Base-by-base conservation (phyloP, 2,329 filamentous ascomycete species). In the Lasiodiplodia citricola region DNA sequence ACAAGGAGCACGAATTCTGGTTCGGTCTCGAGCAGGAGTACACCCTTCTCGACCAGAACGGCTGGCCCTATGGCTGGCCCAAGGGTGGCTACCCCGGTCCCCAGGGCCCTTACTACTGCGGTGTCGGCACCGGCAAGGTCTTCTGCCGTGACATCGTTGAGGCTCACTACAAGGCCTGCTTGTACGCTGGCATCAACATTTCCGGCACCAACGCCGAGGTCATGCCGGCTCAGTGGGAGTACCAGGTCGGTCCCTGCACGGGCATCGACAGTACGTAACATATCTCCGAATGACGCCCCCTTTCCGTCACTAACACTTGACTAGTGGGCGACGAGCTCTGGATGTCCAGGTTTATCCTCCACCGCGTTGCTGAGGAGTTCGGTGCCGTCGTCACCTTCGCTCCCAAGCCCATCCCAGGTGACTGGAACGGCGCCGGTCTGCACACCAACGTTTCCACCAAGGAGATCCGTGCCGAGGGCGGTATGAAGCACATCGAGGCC, bases 121-220 rank as follows among this genome's bases (percentile, higher is more conserved):
- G 95, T 92, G 95, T 97, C 71, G 96, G 96, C 75, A 92, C 93
- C 74, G 94, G 94, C 85, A 96, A 96, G 87, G 96, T 98, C 78
- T 96, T 96, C 84, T 95, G 94, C 90, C 91, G 95, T 86, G 95
- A 99, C 80, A 95, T 99, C 72, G 94, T 99, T 74, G 95, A 98
- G 86, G 91, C 92, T 73, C 93, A 97, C 86, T 94, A 93, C 90
- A 93, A 93, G 84, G 91, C 91, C 73, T 97, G 89, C 87, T 80
- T 98, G 82, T 97, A 93, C 81, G 89, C 95, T 70, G 91, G 92
- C 70, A 87, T 99, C 83, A 90, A 94, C 82, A 98, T 99, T 83
- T 97, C 94, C 31, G 96, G 96, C 78, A 98, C 96, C 85, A 99
- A 99, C 83, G 96, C 96, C 73, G 96, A 99, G 88, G 96, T 99